Evolutionary conservation across 2,329 filamentous ascomycete species (phyloP).

Genomic region (Fusarium incarnatum): DNA sequence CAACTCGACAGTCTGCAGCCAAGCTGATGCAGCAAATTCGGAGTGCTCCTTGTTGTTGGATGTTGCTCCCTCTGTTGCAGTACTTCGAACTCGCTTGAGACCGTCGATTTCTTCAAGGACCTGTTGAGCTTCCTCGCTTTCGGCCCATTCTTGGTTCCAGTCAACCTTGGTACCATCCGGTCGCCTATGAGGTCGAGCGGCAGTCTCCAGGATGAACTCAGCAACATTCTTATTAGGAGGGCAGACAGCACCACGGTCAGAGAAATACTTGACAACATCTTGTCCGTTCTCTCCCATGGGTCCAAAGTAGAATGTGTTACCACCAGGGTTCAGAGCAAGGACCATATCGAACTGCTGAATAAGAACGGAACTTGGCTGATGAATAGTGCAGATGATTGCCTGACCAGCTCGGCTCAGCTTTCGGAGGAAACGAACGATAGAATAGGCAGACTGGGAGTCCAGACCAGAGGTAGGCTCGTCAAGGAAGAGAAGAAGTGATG

Average conservation of each 20-base stretch:
- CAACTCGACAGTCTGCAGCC: conserved; percentile 72
- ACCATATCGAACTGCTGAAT: conserved; percentile 67
- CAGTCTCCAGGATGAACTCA: conserved; percentile 62
- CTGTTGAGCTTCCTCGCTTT: conserved; percentile 69
- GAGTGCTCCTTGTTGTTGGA: conserved; percentile 38
- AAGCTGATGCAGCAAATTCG: conserved; percentile 75
- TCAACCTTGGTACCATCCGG: conserved; percentile 61
- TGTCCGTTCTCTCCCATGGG: conserved; percentile 61
- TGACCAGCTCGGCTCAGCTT: conserved; percentile 69
- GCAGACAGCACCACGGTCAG: conserved; percentile 72
- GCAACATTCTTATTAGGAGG: conserved; percentile 66
- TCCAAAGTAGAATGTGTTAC: conserved; percentile 65
- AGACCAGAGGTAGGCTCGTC: conserved; percentile 70
- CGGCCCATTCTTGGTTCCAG: conserved; percentile 81
- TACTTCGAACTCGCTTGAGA: conserved; percentile 37
- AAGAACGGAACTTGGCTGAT: conserved; percentile 65
- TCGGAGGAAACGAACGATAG: conserved; percentile 68
- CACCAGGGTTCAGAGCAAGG: conserved; percentile 63
- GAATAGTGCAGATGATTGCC: conserved; percentile 69
- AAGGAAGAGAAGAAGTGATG: conserved; percentile 69
- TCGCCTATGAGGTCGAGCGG: conserved; percentile 51
- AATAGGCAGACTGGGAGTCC: conserved; percentile 66
- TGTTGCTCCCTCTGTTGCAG: conserved; percentile 25
- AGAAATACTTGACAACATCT: conserved; percentile 63
- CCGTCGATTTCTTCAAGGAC: conserved; percentile 71